A percentile compares a stretch with the other conserved stretches of the same genome.
phyloP scores from a whole-genome alignment of 768 basidiomycete genomes.

The Rhizopogon roseolus region DNA sequence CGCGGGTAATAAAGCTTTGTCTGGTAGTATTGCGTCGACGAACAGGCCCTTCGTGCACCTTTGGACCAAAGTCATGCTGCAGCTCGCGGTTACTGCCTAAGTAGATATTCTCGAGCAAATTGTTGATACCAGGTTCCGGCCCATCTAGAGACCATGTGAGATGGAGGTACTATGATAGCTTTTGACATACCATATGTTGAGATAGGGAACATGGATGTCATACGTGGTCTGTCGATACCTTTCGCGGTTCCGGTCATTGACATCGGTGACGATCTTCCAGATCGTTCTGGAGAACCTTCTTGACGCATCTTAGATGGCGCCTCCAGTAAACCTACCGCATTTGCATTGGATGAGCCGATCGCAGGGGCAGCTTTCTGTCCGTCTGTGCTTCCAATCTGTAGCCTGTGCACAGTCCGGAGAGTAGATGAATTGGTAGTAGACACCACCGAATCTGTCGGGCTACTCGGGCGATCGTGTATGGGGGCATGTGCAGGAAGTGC shows the following conservation, averaged over 20 bases:
- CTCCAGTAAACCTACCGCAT: conserved; percentile 79
- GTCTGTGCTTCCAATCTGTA: conserved; percentile 70
- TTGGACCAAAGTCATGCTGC: conserved; percentile 89
- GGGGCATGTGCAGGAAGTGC: conserved; percentile 15
- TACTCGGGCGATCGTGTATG: conserved; percentile 54
- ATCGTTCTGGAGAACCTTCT: conserved; percentile 65
- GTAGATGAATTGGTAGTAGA: conserved; percentile 67
- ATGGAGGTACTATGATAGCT: background rate
- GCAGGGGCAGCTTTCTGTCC: conserved; percentile 87
- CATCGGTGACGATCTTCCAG: conserved; percentile 75
- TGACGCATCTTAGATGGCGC: conserved; percentile 62
- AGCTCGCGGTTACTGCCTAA: conserved; percentile 82
- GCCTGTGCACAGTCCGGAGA: conserved; percentile 50
- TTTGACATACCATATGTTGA: conserved; percentile 61
- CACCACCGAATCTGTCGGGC: conserved; percentile 79
- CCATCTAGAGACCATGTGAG: conserved; percentile 52
- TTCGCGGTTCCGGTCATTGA: conserved; percentile 56
- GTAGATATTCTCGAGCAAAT: conserved; percentile 85
- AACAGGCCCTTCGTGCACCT: conserved; percentile 75
- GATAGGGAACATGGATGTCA: conserved; percentile 53
- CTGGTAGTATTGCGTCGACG: conserved; percentile 72
- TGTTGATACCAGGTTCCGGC: conserved; percentile 85
- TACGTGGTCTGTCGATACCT: conserved; percentile 40
- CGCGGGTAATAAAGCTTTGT: conserved; percentile 63
- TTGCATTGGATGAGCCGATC: conserved; percentile 79